phyloP scores from a whole-genome alignment of 306 rosid genomes.

The Astragalus membranaceus region DNA sequence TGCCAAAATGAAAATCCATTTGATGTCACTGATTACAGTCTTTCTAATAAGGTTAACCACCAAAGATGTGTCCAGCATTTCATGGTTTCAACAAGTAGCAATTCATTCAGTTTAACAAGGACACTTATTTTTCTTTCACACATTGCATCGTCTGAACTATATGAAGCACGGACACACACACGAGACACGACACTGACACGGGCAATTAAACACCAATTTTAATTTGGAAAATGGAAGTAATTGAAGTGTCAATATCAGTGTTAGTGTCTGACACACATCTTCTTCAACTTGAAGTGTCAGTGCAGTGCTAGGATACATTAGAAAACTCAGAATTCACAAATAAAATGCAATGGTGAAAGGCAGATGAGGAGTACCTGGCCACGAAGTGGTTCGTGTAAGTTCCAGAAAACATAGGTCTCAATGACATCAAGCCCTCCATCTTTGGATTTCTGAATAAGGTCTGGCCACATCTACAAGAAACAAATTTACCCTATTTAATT shows the following conservation, averaged over 20 bases:
- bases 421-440: slow-evolving; percentile 95
- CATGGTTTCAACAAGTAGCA: slow-evolving; percentile 1
- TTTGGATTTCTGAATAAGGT: slow-evolving; percentile 80
- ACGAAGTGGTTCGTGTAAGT: slow-evolving; percentile 70
- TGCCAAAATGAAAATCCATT: slow-evolving; percentile 28
- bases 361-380: slow-evolving; percentile 62
- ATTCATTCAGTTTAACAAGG: neutral
- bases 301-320: too few species aligned
- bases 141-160: neutral
- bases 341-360: neutral
- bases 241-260: too few species aligned
- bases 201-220: too few species aligned
- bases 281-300: too few species aligned
- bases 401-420: slow-evolving; percentile 96
- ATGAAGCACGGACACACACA: too few species aligned
- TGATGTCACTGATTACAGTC: neutral
- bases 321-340: neutral
- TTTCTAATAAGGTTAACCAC: neutral
- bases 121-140: neutral
- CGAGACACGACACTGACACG: too few species aligned
- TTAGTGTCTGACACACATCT: too few species aligned
- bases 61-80: slow-evolving; percentile 2
- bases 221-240: too few species aligned
- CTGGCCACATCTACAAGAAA: slow-evolving; percentile 94
- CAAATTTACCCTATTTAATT: slow-evolving; percentile 3